These are phyloP conservation scores for Apostasia shenzhenica DNA, from an alignment of 106 monocot species.

Conservation along the genomic window DNA sequence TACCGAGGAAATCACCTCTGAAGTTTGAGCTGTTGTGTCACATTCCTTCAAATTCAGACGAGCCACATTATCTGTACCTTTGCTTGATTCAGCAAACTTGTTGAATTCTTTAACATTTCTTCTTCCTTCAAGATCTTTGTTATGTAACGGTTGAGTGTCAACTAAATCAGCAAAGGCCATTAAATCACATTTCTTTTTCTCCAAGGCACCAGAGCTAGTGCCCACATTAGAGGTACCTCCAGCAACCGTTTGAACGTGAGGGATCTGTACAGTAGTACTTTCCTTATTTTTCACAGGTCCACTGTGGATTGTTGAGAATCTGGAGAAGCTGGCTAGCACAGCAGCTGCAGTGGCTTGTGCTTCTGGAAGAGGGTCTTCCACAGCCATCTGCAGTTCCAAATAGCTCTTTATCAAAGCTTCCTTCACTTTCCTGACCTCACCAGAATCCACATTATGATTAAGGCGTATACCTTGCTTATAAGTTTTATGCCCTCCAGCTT, in stretches of 20 bases:
- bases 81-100: background rate
- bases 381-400: background rate
- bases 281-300: no score
- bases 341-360: conserved; percentile 2
- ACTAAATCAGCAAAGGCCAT: background rate
- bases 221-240: background rate
- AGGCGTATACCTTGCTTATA: background rate
- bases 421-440: conserved; percentile 3
- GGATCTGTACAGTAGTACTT: no score
- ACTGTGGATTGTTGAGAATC: no score
- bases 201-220: background rate
- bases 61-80: background rate
- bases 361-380: conserved; percentile 5
- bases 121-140: background rate
- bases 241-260: background rate
- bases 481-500: background rate
- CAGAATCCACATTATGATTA: background rate
- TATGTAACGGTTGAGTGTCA: background rate
- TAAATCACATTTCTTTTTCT: background rate
- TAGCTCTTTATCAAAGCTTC: conserved; percentile 2
- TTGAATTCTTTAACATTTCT: background rate
- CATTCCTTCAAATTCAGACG: background rate
- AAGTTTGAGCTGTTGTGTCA: background rate
- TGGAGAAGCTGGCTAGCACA: background rate
- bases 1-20: conserved; percentile 1